Percentiles rank a stretch among this genome's conserved stretches.
phyloP scores from a whole-genome alignment of 2,329 filamentous ascomycete genomes.

The Aspergillus aculeatus region DNA sequence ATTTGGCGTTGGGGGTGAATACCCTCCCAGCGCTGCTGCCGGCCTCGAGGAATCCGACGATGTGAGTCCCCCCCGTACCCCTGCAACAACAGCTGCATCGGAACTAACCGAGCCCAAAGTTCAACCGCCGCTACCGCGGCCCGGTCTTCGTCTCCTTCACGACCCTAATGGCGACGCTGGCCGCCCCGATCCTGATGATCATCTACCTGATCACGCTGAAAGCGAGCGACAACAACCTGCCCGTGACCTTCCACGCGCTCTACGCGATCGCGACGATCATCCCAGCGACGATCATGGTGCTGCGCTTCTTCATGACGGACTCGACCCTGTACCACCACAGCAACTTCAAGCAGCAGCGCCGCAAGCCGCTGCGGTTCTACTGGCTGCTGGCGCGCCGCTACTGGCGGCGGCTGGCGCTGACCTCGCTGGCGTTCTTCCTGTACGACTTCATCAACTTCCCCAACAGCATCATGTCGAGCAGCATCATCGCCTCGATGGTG shows the following conservation, averaged over 20 bases:
- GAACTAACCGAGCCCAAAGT: slow-evolving; percentile 7
- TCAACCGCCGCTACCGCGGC: slow-evolving; percentile 28
- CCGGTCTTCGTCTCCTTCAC: slow-evolving; percentile 38
- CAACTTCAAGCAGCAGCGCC: slow-evolving; percentile 31
- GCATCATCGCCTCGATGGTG: slow-evolving; percentile 35
- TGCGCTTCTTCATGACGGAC: slow-evolving; percentile 38
- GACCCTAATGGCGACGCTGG: slow-evolving; percentile 37
- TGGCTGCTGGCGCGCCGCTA: slow-evolving; percentile 28
- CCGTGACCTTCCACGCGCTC: slow-evolving; percentile 28
- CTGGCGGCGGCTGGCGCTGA: slow-evolving; percentile 30
- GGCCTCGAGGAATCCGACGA: slow-evolving; percentile 38
- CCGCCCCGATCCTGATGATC: slow-evolving; percentile 35
- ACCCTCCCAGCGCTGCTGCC: slow-evolving; percentile 39
- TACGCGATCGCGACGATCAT: slow-evolving; percentile 36
- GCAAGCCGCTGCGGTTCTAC: slow-evolving; percentile 26
- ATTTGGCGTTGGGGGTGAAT: slow-evolving; percentile 40
- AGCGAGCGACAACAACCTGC: slow-evolving; percentile 36
- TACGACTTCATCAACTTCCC: slow-evolving; percentile 42
- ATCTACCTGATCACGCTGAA: slow-evolving; percentile 38
- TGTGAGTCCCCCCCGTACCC: slow-evolving; percentile 12
- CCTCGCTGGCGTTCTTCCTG: slow-evolving; percentile 36
- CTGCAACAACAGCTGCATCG: no score
- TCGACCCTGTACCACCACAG: slow-evolving; percentile 33
- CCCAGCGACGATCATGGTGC: slow-evolving; percentile 31
- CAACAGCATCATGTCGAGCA: slow-evolving; percentile 37